These are phyloP conservation scores for Adenanthera pavonina DNA, from an alignment of 306 rosid species.

Conservation along the genomic window DNA sequence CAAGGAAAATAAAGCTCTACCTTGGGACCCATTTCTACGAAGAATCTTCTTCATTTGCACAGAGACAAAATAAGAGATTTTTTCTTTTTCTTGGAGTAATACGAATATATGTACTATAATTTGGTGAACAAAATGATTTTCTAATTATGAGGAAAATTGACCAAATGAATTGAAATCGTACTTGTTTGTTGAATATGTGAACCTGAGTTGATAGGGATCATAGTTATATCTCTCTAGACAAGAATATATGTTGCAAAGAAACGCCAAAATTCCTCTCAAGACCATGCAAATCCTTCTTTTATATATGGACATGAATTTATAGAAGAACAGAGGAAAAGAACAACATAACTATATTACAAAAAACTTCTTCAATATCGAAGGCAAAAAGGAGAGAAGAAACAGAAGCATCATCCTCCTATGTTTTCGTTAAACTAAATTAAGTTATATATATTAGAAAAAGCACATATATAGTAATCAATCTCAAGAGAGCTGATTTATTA, in stretches of 20 bases:
- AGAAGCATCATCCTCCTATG: background rate
- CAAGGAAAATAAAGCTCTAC: constrained; percentile 30
- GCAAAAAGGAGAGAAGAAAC: background rate
- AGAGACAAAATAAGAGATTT: constrained; percentile 14
- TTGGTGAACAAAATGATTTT: constrained; percentile 53
- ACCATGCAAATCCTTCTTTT: constrained; percentile 51
- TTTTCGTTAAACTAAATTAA: background rate
- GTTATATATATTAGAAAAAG: background rate
- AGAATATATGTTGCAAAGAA: constrained; percentile 29
- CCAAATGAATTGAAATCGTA: constrained; percentile 40
- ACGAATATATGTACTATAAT: constrained; percentile 32
- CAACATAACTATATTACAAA: background rate
- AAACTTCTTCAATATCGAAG: background rate
- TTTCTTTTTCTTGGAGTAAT: constrained; percentile 9
- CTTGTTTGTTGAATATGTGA: constrained; percentile 46
- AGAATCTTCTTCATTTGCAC: background rate
- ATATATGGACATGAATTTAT: background rate
- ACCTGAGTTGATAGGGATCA: constrained; percentile 18
- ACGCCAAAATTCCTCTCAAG: constrained; percentile 62
- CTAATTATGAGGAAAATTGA: constrained; percentile 56
- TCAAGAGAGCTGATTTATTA: constrained; percentile 10
- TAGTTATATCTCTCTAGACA: background rate
- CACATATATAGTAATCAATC: constrained; percentile 26
- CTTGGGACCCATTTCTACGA: constrained; percentile 44
- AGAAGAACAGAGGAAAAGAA: constrained; percentile 7